Conservation (phyloP, 2,329 filamentous ascomycete species). For the Claviceps paspali region DNA sequence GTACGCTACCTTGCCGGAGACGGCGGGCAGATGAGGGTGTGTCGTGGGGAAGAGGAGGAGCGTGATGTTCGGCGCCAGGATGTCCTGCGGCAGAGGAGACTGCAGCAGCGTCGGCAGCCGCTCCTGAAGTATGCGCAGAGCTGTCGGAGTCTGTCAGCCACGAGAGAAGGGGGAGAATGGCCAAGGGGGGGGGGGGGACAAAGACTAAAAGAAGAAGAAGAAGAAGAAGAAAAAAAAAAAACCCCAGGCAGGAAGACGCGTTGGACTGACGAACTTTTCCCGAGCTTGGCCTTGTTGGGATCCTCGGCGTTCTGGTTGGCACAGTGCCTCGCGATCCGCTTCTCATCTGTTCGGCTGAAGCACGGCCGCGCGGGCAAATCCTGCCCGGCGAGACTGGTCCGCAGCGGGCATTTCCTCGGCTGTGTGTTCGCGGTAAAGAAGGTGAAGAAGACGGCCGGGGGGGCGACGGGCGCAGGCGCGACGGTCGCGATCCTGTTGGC, state of each 20-base stretch:
- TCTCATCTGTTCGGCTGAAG: slow-evolving; percentile 18
- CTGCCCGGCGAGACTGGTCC: slow-evolving; percentile 2
- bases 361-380: slow-evolving; percentile 9
- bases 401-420: not conserved
- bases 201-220: not conserved
- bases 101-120: slow-evolving; percentile 52
- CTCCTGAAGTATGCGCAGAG: slow-evolving; percentile 49
- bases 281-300: slow-evolving; percentile 46
- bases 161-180: no score
- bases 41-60: slow-evolving; percentile 60
- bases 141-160: slow-evolving; percentile 20
- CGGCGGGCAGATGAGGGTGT: slow-evolving; percentile 79
- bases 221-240: not conserved
- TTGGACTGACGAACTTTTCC: slow-evolving; percentile 35
- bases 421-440: not conserved
- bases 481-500: not conserved
- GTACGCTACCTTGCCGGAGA: slow-evolving; percentile 80
- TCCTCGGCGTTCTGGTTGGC: slow-evolving; percentile 25
- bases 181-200: no score
- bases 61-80: slow-evolving; percentile 60
- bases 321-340: slow-evolving; percentile 11
- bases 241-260: no score
- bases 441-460: not conserved
- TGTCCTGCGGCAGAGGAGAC: slow-evolving; percentile 53
- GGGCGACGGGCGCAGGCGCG: not conserved